A percentile compares a stretch with the other conserved stretches of the same genome.
phyloP scores from a whole-genome alignment of 164 flowering plant genomes.

The Echeveria elegans region DNA sequence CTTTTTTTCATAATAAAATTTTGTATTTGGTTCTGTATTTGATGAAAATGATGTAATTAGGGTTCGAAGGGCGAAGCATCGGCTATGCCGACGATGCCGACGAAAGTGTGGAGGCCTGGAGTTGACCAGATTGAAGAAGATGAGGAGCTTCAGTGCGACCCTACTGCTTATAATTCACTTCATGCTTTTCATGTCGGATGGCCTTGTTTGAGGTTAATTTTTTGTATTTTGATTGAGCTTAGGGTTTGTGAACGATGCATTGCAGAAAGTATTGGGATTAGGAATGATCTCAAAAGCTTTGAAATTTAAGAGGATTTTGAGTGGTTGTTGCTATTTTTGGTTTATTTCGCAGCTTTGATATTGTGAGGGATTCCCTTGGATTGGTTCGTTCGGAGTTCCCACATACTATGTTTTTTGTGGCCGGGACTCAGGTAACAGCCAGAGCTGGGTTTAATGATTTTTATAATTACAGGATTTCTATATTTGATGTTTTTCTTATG shows the following conservation, averaged over 20 bases:
- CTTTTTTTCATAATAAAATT: background rate
- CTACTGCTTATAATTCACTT: slow-evolving; percentile 75
- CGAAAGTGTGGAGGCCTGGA: slow-evolving; percentile 91
- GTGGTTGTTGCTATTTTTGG: background rate
- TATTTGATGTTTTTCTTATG: no score
- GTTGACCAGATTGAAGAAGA: slow-evolving; percentile 86
- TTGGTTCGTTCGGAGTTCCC: slow-evolving; percentile 79
- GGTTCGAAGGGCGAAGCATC: slow-evolving; percentile 3
- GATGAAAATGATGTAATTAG: background rate
- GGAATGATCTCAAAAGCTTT: background rate
- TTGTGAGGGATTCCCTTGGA: slow-evolving; percentile 64
- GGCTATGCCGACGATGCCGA: slow-evolving; percentile 27
- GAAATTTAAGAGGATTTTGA: background rate
- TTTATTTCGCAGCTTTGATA: slow-evolving; percentile 55
- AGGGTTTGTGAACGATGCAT: background rate
- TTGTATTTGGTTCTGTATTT: no score
- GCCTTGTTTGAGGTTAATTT: slow-evolving; percentile 75
- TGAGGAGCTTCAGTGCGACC: slow-evolving; percentile 89
- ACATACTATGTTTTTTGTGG: slow-evolving; percentile 61
- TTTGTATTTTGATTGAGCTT: background rate
- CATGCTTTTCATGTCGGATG: slow-evolving; percentile 86
- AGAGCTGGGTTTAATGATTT: no score
- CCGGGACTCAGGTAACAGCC: slow-evolving; percentile 84
- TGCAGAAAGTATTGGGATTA: background rate
- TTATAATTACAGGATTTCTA: background rate